These are phyloP conservation scores for Melaleuca quinquenervia DNA, from an alignment of 345 rosid genomes.

Conservation along the genomic window DNA sequence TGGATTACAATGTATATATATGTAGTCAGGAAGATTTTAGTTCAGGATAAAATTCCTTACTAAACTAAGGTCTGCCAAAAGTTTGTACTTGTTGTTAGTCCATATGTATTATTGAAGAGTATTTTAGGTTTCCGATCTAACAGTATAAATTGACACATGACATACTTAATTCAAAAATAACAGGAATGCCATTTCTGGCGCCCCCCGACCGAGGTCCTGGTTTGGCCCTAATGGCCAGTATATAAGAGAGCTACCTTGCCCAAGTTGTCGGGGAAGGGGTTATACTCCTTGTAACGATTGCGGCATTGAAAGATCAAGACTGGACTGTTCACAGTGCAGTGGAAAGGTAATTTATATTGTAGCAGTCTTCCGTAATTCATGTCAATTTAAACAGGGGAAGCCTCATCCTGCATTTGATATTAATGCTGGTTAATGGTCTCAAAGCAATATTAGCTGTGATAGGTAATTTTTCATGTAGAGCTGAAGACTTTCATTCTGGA, in stretches of 20 bases:
- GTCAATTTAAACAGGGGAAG: neutral
- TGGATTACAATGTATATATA: neutral
- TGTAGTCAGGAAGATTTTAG: neutral
- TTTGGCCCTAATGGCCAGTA: constrained; percentile 94
- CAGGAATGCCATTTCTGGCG: constrained; percentile 38
- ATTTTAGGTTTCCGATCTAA: neutral
- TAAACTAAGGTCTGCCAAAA: neutral
- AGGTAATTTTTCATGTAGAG: neutral
- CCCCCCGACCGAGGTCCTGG: constrained; percentile 71
- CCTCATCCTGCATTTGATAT: neutral
- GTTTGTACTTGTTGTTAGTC: neutral
- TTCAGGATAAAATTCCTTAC: neutral
- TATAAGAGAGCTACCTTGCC: constrained; percentile 91
- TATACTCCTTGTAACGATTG: constrained; percentile 82
- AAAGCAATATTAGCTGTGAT: neutral
- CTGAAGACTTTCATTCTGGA: neutral
- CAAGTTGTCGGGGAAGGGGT: constrained; percentile 90
- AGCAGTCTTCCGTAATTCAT: neutral
- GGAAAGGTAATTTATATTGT: constrained; percentile 47
- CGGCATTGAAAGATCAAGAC: constrained; percentile 62
- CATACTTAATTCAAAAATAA: constrained; percentile 1
- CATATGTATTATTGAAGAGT: neutral
- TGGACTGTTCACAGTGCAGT: constrained; percentile 62
- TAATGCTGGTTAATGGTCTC: neutral
- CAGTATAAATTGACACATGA: neutral